These are phyloP conservation scores for Melampsora larici-populina DNA, from an alignment of 1,284 basidiomycete genomes.

Conservation along the genomic window DNA sequence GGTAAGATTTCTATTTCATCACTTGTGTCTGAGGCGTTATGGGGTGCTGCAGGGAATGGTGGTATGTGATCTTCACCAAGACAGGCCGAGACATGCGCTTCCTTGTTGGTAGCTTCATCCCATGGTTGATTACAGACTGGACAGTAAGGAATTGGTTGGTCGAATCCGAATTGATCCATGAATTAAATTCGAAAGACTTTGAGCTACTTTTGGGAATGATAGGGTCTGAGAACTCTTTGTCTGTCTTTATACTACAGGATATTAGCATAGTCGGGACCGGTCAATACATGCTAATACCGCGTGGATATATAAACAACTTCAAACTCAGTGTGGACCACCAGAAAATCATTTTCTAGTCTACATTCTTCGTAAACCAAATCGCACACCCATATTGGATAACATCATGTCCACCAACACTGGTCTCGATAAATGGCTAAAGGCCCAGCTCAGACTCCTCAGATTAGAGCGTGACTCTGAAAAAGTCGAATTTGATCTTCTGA, in stretches of 20 bases:
- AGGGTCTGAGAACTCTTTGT: no score
- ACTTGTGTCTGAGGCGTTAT: background rate
- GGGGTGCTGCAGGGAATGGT: background rate
- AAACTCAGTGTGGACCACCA: no score
- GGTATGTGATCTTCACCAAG: background rate
- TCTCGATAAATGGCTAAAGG: constrained; percentile 65
- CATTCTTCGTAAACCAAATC: no score
- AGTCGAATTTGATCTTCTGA: constrained; percentile 71
- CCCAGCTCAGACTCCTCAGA: constrained; percentile 67
- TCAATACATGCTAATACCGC: no score
- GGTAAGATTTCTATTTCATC: background rate
- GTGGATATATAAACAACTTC: no score
- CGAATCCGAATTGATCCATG: background rate
- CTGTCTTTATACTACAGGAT: no score
- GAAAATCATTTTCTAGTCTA: no score
- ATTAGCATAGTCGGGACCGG: no score
- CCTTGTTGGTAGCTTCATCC: background rate
- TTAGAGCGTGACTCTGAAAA: constrained; percentile 77
- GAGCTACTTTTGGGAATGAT: no score
- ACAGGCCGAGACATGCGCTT: constrained; percentile 4
- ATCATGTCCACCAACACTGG: constrained; percentile 44
- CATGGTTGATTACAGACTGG: constrained; percentile 1
- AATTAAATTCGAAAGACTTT: no score
- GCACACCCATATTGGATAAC: no score
- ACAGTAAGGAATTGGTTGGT: constrained; percentile 3